A percentile compares a stretch with the other conserved stretches of the same genome.
Evolutionary conservation across 2,329 filamentous ascomycete species (phyloP).

Genomic region (Onygenales sp.): DNA sequence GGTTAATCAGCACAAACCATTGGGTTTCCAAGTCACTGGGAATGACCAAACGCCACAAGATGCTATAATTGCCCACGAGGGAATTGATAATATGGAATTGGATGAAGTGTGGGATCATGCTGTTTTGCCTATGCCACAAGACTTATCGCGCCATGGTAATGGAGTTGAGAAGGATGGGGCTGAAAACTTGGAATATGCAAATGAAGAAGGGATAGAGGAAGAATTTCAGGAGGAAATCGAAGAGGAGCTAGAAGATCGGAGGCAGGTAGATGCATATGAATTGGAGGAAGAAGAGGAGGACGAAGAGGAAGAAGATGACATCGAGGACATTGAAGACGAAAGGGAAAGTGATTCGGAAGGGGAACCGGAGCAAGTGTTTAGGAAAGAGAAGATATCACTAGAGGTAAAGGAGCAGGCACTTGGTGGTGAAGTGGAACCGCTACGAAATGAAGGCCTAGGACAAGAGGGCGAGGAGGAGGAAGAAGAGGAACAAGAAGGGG

Average conservation of each 20-base stretch:
- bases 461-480: conserved; percentile 4
- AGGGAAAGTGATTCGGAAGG: too few relatives aligned
- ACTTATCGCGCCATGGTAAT: neutral
- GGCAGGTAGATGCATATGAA: neutral
- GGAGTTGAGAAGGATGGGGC: neutral
- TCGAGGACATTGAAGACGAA: neutral
- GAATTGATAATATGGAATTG: neutral
- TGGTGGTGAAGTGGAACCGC: too few relatives aligned
- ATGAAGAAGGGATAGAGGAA: neutral
- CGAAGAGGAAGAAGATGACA: neutral
- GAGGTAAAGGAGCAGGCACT: neutral
- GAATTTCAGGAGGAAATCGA: neutral
- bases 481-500: conserved; percentile 6
- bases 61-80: neutral
- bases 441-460: neutral
- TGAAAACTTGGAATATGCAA: neutral
- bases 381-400: neutral
- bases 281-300: conserved; percentile 8
- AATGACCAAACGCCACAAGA: too few relatives aligned
- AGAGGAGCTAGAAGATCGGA: neutral
- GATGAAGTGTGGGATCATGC: neutral
- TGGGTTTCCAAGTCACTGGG: neutral
- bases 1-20: neutral
- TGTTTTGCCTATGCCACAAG: neutral
- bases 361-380: neutral